Evolutionary conservation across 495 filamentous ascomycete species (phyloP).

Genomic region (Thermothielavioides terrestris): DNA sequence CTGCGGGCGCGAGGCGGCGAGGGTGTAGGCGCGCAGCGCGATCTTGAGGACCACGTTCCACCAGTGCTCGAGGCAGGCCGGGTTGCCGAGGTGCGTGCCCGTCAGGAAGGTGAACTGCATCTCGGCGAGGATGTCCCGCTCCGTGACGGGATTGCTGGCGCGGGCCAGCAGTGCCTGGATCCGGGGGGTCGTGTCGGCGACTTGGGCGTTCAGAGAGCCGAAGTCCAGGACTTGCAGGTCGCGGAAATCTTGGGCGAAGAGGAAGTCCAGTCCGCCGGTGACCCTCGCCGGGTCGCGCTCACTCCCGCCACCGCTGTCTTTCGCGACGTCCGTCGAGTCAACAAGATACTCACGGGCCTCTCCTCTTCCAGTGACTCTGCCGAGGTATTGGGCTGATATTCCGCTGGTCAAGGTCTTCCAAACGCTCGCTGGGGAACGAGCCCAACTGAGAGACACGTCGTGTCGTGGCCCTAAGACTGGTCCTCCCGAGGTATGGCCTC

Average conservation of each 20-base stretch:
- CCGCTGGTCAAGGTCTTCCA: slow-evolving; percentile 42
- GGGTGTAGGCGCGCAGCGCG: slow-evolving; percentile 57
- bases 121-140: slow-evolving; percentile 65
- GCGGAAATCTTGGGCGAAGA: slow-evolving; percentile 52
- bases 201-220: background rate
- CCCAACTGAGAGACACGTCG: background rate
- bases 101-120: slow-evolving; percentile 79
- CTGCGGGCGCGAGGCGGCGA: slow-evolving; percentile 45
- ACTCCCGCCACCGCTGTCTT: slow-evolving; percentile 1
- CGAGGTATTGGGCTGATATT: slow-evolving; percentile 40
- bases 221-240: slow-evolving; percentile 60
- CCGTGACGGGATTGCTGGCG: background rate
- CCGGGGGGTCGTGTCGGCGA: slow-evolving; percentile 28
- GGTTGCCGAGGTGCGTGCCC: slow-evolving; percentile 71
- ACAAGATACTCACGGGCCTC: slow-evolving; percentile 42
- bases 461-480: background rate
- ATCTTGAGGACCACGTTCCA: slow-evolving; percentile 59
- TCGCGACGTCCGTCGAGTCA: slow-evolving; percentile 35
- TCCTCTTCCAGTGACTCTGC: slow-evolving; percentile 38
- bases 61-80: slow-evolving; percentile 85
- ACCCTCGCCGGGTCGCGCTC: too few relatives aligned
- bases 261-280: slow-evolving; percentile 38
- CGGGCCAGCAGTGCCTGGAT: slow-evolving; percentile 18
- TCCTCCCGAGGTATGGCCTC: background rate
- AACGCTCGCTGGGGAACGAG: slow-evolving; percentile 14